Evolutionary conservation across 108 stramenopile species (phyloP).

Genomic region (Skeletonema menzelii): DNA sequence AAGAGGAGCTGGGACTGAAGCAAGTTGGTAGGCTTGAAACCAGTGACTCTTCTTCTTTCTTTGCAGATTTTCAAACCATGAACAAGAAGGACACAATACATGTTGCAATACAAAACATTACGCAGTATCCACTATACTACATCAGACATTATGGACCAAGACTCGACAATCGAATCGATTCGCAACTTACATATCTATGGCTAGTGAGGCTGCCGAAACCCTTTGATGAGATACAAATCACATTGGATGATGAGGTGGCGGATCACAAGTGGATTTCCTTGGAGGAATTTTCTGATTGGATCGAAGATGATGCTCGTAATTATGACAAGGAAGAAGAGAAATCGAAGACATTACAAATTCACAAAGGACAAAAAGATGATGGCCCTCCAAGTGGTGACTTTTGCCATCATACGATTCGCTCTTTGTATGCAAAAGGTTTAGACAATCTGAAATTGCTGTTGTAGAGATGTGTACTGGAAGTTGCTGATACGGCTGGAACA

Average conservation of each 20-base stretch:
- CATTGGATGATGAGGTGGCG: slow-evolving; percentile 46
- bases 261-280: slow-evolving; percentile 42
- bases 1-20: slow-evolving; percentile 40
- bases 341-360: background rate
- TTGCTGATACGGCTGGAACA: slow-evolving; percentile 75
- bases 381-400: slow-evolving; percentile 40
- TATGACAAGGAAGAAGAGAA: background rate
- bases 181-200: slow-evolving; percentile 51
- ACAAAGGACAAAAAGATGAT: slow-evolving; percentile 28
- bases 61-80: background rate
- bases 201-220: slow-evolving; percentile 19
- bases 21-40: background rate
- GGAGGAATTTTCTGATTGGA: slow-evolving; percentile 27
- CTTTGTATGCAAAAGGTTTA: slow-evolving; percentile 25
- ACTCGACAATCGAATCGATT: slow-evolving; percentile 40
- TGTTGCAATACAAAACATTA: slow-evolving; percentile 35
- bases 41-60: background rate
- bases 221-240: slow-evolving; percentile 25
- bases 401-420: slow-evolving; percentile 44
- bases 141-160: slow-evolving; percentile 45
- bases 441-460: slow-evolving; percentile 14
- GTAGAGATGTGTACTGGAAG: slow-evolving; percentile 53
- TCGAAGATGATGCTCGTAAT: slow-evolving; percentile 21
- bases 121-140: slow-evolving; percentile 42
- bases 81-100: background rate